Conservation (phyloP, 805 yeast genomes). For the Myxozyma neotropica region DNA sequence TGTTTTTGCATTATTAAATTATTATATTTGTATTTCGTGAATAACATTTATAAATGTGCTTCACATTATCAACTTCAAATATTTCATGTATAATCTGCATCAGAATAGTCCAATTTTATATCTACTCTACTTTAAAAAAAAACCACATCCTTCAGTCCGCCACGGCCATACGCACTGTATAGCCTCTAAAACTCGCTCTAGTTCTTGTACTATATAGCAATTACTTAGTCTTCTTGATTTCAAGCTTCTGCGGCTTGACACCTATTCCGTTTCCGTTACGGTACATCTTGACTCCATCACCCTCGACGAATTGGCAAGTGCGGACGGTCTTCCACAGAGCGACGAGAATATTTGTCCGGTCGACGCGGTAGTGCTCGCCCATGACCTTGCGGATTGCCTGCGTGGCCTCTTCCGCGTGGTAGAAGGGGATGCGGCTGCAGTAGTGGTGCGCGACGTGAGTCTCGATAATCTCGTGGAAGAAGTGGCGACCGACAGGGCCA, state of each 20-base stretch:
- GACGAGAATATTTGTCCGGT: slow-evolving; percentile 73
- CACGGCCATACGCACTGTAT: not conserved
- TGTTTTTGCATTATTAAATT: too few relatives aligned
- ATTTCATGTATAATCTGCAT: too few relatives aligned
- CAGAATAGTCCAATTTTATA: too few relatives aligned
- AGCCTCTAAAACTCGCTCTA: not conserved
- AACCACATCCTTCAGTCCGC: too few relatives aligned
- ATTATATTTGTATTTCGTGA: too few relatives aligned
- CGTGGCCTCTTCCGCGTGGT: slow-evolving; percentile 58
- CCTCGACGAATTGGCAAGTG: slow-evolving; percentile 72
- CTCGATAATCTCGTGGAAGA: slow-evolving; percentile 87
- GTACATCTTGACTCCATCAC: slow-evolving; percentile 70
- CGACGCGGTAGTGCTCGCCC: slow-evolving; percentile 75
- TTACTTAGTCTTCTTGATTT: slow-evolving; percentile 20
- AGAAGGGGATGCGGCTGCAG: slow-evolving; percentile 82
- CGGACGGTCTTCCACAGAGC: slow-evolving; percentile 60
- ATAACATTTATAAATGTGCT: too few relatives aligned
- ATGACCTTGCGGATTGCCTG: slow-evolving; percentile 78
- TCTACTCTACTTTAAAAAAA: not conserved
- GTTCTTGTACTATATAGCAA: not conserved
- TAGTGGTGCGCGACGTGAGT: slow-evolving; percentile 89
- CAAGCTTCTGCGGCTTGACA: slow-evolving; percentile 9
- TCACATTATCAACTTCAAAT: too few relatives aligned
- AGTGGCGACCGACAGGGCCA: slow-evolving; percentile 74
- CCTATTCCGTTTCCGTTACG: slow-evolving; percentile 72